Evolutionary conservation across 2,329 filamentous ascomycete genomes (phyloP).

Genomic region (Ascochyta clinopodiicola): DNA sequence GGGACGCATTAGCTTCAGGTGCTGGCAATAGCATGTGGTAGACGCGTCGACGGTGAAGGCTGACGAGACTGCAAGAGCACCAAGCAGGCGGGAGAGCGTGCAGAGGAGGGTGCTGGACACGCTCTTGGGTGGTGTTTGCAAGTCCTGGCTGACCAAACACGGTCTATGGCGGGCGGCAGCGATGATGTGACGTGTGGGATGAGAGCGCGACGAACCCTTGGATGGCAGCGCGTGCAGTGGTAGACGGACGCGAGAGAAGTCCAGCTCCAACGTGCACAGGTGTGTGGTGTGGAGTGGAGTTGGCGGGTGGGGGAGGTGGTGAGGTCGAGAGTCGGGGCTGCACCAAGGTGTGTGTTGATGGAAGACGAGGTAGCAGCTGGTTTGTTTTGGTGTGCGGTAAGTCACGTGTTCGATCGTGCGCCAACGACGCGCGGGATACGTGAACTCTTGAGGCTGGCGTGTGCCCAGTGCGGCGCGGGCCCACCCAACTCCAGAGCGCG

Average conservation of each 20-base stretch:
- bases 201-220: constrained; percentile 39
- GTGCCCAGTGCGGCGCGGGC: constrained; percentile 29
- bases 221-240: constrained; percentile 32
- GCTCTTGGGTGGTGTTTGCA: constrained; percentile 33
- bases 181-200: constrained; percentile 41
- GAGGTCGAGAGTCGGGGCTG: constrained; percentile 32
- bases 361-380: constrained; percentile 36
- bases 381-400: constrained; percentile 45
- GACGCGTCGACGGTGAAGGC: constrained; percentile 26
- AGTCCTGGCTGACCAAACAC: constrained; percentile 42
- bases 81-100: constrained; percentile 26
- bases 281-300: constrained; percentile 23
- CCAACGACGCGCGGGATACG: constrained; percentile 38
- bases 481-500: constrained; percentile 37
- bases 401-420: constrained; percentile 22
- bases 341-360: constrained; percentile 47
- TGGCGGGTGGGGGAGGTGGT: constrained; percentile 22
- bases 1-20: constrained; percentile 34
- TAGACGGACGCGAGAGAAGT: constrained; percentile 38
- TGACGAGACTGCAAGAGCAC: constrained; percentile 34
- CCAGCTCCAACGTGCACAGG: constrained; percentile 43
- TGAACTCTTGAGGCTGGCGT: constrained; percentile 38
- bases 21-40: constrained; percentile 19
- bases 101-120: constrained; percentile 28
- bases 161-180: constrained; percentile 38